Percentiles rank a stretch among this genome's conserved stretches.
Conservation (phyloP, 2,329 filamentous ascomycete species). For the Teratosphaeria gauchensis region DNA sequence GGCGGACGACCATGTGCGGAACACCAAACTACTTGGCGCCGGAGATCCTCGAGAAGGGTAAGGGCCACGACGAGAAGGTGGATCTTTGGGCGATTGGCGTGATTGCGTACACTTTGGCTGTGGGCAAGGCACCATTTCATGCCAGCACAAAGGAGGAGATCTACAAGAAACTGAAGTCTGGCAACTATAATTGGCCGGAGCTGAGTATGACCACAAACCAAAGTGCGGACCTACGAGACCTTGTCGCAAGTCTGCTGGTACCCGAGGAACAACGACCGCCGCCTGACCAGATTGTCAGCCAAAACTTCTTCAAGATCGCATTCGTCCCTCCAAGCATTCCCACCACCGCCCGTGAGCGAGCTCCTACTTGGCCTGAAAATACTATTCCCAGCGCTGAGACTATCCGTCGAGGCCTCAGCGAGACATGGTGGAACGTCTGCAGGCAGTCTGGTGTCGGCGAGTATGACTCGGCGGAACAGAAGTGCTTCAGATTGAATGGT, state of each 20-base stretch:
- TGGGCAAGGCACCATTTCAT: slow-evolving; percentile 93
- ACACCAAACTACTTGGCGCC: slow-evolving; percentile 98
- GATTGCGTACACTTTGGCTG: slow-evolving; percentile 97
- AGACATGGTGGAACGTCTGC: slow-evolving; percentile 43
- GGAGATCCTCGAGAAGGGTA: slow-evolving; percentile 89
- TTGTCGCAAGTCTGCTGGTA: slow-evolving; percentile 66
- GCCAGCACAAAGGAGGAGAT: slow-evolving; percentile 82
- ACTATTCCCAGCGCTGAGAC: slow-evolving; percentile 34
- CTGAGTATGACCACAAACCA: slow-evolving; percentile 56
- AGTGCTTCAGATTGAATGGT: slow-evolving; percentile 37
- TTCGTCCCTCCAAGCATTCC: slow-evolving; percentile 55
- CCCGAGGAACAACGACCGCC: slow-evolving; percentile 65
- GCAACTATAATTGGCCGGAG: slow-evolving; percentile 73
- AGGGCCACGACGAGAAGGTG: slow-evolving; percentile 94
- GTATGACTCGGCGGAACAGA: slow-evolving; percentile 31
- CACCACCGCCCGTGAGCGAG: slow-evolving; percentile 33
- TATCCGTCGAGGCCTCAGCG: slow-evolving; percentile 38
- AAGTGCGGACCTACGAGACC: slow-evolving; percentile 68
- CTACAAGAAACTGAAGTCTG: slow-evolving; percentile 57
- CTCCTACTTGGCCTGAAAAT: slow-evolving; percentile 39
- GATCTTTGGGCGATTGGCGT: slow-evolving; percentile 98
- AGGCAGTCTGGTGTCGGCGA: slow-evolving; percentile 42
- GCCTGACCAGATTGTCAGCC: slow-evolving; percentile 68
- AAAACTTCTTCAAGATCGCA: slow-evolving; percentile 68
- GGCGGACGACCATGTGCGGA: slow-evolving; percentile 87